Conservation (phyloP, 495 filamentous ascomycete genomes). For the Talaromyces proteolyticus region DNA sequence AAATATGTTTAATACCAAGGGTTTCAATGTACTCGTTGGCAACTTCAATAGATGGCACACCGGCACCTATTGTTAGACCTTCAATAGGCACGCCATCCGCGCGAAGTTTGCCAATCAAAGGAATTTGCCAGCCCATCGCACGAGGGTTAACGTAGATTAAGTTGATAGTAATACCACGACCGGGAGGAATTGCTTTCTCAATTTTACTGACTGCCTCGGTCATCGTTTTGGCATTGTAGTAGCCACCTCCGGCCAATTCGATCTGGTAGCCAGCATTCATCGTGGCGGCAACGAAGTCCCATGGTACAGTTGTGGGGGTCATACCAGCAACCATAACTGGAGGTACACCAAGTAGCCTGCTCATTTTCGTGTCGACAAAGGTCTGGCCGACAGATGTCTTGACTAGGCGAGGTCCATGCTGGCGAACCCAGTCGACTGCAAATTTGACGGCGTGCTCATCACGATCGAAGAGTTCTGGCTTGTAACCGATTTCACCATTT, state of each 20-base stretch:
- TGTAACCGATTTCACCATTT: conserved; percentile 11
- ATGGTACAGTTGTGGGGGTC: conserved; percentile 35
- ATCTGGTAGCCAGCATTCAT: conserved; percentile 36
- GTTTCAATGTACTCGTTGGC: conserved; percentile 40
- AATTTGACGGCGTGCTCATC: conserved; percentile 92
- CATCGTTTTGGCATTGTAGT: conserved; percentile 18
- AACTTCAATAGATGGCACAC: conserved; percentile 44
- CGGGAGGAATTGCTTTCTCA: conserved; percentile 16
- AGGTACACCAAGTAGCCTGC: conserved; percentile 24
- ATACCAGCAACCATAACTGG: conserved; percentile 38
- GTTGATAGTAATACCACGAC: conserved; percentile 31
- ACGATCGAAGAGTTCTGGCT: conserved; percentile 49
- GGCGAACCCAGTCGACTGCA: conserved; percentile 97
- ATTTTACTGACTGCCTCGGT: conserved; percentile 22
- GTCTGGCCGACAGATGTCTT: conserved; percentile 6
- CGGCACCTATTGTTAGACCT: conserved; percentile 41
- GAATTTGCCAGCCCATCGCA: conserved; percentile 30
- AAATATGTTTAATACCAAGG: conserved; percentile 40
- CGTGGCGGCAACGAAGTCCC: conserved; percentile 30
- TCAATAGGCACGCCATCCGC: conserved; percentile 22
- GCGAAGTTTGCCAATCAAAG: conserved; percentile 19
- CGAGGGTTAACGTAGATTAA: conserved; percentile 33
- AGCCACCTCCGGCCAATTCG: conserved; percentile 33
- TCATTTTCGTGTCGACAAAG: conserved; percentile 28
- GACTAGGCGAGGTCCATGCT: conserved; percentile 38